A percentile compares a stretch with the other conserved stretches of the same genome.
These are phyloP conservation scores for Glomus cerebriforme DNA, from an alignment of 192 early-diverging fungal genomes.

Conservation along the genomic window DNA sequence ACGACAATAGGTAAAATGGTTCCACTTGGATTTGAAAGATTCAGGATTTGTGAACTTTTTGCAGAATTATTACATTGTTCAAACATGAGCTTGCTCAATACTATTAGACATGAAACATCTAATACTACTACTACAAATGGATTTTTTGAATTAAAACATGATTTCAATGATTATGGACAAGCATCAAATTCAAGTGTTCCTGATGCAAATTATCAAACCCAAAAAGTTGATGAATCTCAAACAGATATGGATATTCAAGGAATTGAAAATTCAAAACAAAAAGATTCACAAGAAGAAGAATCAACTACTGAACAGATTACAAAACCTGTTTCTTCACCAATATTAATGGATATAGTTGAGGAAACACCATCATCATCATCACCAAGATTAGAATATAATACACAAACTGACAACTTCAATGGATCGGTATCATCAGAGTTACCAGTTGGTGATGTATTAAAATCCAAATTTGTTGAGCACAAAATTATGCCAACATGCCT, in stretches of 20 bases:
- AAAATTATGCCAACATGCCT: slow-evolving; percentile 64
- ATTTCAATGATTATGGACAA: slow-evolving; percentile 19
- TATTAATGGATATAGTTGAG: slow-evolving; percentile 18
- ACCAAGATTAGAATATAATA: slow-evolving; percentile 25
- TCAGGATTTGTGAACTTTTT: slow-evolving; percentile 97
- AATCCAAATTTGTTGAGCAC: slow-evolving; percentile 67
- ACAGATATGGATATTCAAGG: not conserved
- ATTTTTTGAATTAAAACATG: slow-evolving; percentile 34
- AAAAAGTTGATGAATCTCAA: slow-evolving; percentile 9
- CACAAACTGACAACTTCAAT: slow-evolving; percentile 36
- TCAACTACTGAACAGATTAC: not conserved
- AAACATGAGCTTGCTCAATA: slow-evolving; percentile 79
- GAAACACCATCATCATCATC: slow-evolving; percentile 6
- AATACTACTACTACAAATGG: too few relatives aligned
- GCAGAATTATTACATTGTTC: slow-evolving; percentile 95
- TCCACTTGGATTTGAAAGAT: slow-evolving; percentile 91
- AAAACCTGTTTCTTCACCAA: not conserved
- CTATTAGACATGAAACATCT: slow-evolving; percentile 39
- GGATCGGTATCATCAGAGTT: slow-evolving; percentile 34
- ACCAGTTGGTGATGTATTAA: slow-evolving; percentile 74
- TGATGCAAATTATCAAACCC: not conserved
- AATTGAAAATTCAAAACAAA: not conserved
- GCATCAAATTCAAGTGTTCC: not conserved
- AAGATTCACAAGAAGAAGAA: not conserved
- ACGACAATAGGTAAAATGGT: slow-evolving; percentile 79